Base-by-base conservation (phyloP, 176 grass and related monocot species). In the Leersia perrieri region DNA sequence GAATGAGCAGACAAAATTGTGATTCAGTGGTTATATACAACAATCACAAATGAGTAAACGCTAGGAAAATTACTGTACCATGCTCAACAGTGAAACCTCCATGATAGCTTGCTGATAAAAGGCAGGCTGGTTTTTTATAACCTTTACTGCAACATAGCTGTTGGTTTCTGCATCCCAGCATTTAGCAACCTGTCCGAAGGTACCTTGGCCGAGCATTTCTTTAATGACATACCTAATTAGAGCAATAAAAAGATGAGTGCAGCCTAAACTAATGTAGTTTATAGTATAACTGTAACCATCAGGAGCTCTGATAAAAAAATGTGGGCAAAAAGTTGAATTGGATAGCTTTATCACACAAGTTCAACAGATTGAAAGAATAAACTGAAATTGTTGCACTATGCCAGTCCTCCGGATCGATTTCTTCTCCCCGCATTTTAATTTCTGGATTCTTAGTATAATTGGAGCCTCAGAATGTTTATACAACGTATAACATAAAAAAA, bases 81-180 rank as follows among this genome's bases (percentile, higher is more conserved):
- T 81, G 79, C 90, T 75, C 82, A 99, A 82, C 60, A 99, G 66
- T 44, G 93, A 91, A 76, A 99, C 90, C 77, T 99, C 97, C 88
- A 91, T 88, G 55, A 93, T 70, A 32, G 93, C 90, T 74, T 99
- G 97, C 77, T 86, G 93, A 86, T 91, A 95, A 87, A 93, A 99
- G 73, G 97, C 97, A 76, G 97, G 93, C 70, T 96, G 92, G 18
- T 99, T 99, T 88, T 99, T 99, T 81, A 99, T 99, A 77, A 99
- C 90, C 64, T 99, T 99, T 28, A 99, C 93, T 45, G 97, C 97
- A 88, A 95, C 78, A 84, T 90, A 93, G 75, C 7, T 84, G 79
- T 85, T 90, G 71, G 90, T 88, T 78, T 96, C 87, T 61, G 82
- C 68, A 90, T 90, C 88, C 92, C 93, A 99, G 90, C 97, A 96